Conservation (phyloP, 2,329 filamentous ascomycete genomes). For the Cladosporium colombiae region DNA sequence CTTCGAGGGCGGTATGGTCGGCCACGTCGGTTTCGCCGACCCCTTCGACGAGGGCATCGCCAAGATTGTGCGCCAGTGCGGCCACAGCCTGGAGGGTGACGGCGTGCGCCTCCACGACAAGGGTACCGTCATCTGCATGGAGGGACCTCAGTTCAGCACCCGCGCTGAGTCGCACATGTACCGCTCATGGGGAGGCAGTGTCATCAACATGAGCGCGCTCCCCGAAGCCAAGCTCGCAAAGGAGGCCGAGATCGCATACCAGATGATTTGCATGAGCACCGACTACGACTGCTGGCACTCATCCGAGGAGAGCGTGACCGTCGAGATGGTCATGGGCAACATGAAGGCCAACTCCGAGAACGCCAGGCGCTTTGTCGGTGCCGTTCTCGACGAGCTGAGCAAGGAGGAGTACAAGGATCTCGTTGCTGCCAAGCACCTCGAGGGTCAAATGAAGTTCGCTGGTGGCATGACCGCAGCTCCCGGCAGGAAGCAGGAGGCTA, state of each 20-base stretch:
- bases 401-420: conserved; percentile 74
- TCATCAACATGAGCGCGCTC: conserved; percentile 97
- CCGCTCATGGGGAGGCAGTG: conserved; percentile 85
- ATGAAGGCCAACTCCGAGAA: conserved; percentile 94
- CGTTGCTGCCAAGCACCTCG: conserved; percentile 78
- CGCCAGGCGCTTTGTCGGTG: conserved; percentile 79
- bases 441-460: conserved; percentile 73
- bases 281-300: conserved; percentile 99
- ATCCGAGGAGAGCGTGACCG: conserved; percentile 76
- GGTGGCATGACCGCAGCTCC: conserved; percentile 79
- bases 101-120: conserved; percentile 80
- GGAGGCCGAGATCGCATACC: conserved; percentile 94
- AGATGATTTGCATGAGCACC: conserved; percentile 99
- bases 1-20: conserved; percentile 88
- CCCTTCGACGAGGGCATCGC: conserved; percentile 83
- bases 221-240: conserved; percentile 95
- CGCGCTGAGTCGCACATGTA: conserved; percentile 95
- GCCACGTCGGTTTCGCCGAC: conserved; percentile 92
- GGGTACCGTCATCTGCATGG: conserved; percentile 91
- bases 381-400: conserved; percentile 82
- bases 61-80: conserved; percentile 75
- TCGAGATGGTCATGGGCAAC: conserved; percentile 94
- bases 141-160: conserved; percentile 97
- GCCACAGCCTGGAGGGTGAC: conserved; percentile 75
- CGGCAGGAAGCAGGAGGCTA: conserved; percentile 70